Base-by-base conservation (phyloP, 2,329 filamentous ascomycete species). In the Lasiodiplodia hormozganensis region DNA sequence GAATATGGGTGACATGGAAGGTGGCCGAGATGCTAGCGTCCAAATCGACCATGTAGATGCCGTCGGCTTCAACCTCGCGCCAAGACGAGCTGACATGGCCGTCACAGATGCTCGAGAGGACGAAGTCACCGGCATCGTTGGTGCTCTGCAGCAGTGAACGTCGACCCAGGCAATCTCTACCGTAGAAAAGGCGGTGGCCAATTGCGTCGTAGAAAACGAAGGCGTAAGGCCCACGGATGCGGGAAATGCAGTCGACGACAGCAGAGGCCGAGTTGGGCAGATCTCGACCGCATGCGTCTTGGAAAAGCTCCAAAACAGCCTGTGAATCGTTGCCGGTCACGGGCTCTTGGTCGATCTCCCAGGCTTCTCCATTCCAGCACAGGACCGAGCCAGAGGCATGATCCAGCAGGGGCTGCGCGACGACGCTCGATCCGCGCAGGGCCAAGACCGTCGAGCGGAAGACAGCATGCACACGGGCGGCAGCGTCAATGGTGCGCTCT, bases 361-460 rank as follows among this genome's bases (percentile, higher is more conserved):
- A 99, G 1, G 94, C 95, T 78, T 99, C 96, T 53, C 96, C 96
- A 76, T 99, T 99, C 96, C 96, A 99, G 85, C 95, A 97, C 2
- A 99, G 84, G 0, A 92, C 83, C 0, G 90, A 93, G 4, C 85
- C 84, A 0, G 85, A 85, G 0, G 73, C 71, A 2, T 76, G 47
- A 71, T 91, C 87, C 52, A 86, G 78, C 4, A 97, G 86, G 2
- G 96, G 96, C 78, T 98, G 96, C 40, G 81, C 77, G 7, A 90
- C 88, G 62, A 96, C 76, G 70, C 87, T 83, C 62, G 89, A 86
- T 31, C 95, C 95, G 73, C 96, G 89, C n/a, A 99, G 84, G 4
- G 94, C 90, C n/a, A 98, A 87, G 0, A 99, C 95, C 0, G 94
- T 96, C 7, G 95, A 96, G 14, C 89, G 87, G 75, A 96, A 91